Evolutionary conservation across 1,284 basidiomycete species (phyloP).

Genomic region (Exobasidium rhododendri): DNA sequence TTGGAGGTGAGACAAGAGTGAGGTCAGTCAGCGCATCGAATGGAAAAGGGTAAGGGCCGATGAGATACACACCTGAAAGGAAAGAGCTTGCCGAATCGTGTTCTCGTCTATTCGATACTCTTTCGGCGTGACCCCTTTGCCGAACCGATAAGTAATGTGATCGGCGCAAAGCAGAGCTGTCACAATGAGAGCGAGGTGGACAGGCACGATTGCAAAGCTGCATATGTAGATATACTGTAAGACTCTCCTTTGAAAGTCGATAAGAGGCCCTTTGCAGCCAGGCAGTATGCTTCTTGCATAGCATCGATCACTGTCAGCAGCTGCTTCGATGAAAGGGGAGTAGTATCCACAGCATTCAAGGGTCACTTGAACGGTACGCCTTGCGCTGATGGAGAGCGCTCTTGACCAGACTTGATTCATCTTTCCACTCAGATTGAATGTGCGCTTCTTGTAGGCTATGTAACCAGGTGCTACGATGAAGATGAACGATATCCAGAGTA

Average conservation of each 20-base stretch:
- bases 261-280: constrained; percentile 68
- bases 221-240: constrained; percentile 63
- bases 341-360: constrained; percentile 70
- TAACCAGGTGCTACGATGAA: constrained; percentile 68
- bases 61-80: neutral
- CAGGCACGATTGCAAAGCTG: constrained; percentile 66
- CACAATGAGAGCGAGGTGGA: constrained; percentile 67
- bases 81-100: neutral
- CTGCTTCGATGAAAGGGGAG: constrained; percentile 65
- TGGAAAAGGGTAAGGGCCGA: neutral
- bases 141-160: constrained; percentile 72
- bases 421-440: constrained; percentile 72
- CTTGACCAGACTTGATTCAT: constrained; percentile 69
- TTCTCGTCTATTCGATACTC: constrained; percentile 63
- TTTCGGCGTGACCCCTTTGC: constrained; percentile 73
- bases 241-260: constrained; percentile 63
- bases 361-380: constrained; percentile 66
- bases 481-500: constrained; percentile 68
- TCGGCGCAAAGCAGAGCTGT: constrained; percentile 67
- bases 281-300: constrained; percentile 65
- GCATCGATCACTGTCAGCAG: constrained; percentile 64
- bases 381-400: constrained; percentile 60
- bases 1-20: too few relatives aligned
- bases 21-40: neutral
- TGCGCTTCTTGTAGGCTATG: constrained; percentile 65